These are phyloP conservation scores for Ophiostoma novo-ulmi DNA, from an alignment of 2,329 filamentous ascomycete species.

Conservation along the genomic window DNA sequence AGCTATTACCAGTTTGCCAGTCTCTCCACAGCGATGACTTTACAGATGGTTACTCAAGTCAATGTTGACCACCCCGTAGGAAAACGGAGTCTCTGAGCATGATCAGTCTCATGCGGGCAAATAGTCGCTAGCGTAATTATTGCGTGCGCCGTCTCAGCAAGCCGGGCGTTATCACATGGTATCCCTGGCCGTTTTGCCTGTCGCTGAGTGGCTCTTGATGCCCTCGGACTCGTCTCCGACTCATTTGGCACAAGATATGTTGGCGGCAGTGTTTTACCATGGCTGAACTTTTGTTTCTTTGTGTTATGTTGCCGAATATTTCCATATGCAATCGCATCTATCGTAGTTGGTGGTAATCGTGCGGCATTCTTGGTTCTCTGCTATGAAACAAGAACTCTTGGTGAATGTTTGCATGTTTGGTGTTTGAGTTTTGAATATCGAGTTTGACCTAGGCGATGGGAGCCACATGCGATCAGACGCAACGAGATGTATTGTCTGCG, in stretches of 20 bases:
- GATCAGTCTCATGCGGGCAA: not conserved
- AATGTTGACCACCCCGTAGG: not conserved
- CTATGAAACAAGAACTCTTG: not conserved
- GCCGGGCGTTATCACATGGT: not conserved
- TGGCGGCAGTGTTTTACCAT: conserved; percentile 3
- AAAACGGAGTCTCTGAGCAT: not conserved
- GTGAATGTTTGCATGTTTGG: not conserved
- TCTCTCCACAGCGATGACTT: not conserved
- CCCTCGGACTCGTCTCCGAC: not conserved
- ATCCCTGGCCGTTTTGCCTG: not conserved
- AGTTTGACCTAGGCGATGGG: not conserved
- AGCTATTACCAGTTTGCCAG: not conserved
- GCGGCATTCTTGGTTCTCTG: not conserved
- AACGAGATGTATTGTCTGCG: not conserved
- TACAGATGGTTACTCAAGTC: not conserved
- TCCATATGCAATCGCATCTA: not conserved
- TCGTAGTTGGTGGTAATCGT: not conserved
- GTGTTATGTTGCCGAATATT: not conserved
- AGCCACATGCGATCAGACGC: conserved; percentile 4
- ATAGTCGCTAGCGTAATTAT: not conserved
- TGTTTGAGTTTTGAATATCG: not conserved
- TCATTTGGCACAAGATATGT: not conserved
- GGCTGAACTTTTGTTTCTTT: not conserved
- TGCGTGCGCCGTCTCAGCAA: not conserved
- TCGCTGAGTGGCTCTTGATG: not conserved